Evolutionary conservation across 768 basidiomycete species (phyloP), one percentile per base, ranked within the genome.

Genomic region (Suillus luteus): DNA sequence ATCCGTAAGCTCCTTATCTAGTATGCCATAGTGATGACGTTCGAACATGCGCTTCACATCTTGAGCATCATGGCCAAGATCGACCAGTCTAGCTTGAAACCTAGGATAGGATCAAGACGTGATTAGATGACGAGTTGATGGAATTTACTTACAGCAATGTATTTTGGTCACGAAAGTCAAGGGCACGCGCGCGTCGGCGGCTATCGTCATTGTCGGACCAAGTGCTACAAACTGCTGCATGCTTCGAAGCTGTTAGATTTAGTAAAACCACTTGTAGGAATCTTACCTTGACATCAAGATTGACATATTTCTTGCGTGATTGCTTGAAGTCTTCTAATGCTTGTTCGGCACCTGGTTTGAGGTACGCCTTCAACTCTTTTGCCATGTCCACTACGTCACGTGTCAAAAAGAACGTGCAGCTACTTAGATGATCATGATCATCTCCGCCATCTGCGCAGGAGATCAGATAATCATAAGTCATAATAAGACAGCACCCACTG

Each of bases 401-500:
- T 27, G 64, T 66, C 78, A 77, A 79, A 65, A 73, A 79, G 41
- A 70, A 78, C 38, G 68, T 67, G 58, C 74, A 76, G 15, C 52
- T 27, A 27, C 27, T 27, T 27, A 27, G 68, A 62, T 72, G 71
- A 2, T 70, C 46, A 35, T 35, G 5, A 35, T 7, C 24, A 70
- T 72, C 71, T 9, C 69, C 72, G 22, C 73, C 71, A 27, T 72
- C 77, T 79, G 62, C 11, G 14, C n/a, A 31, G 35, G 19, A 17
- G 14, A 22, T 64, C 5, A 64, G 59, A 31, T 33, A 55, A 9
- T 59, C 37, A 44, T 10, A 35, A 15, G 46, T 24, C 14, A 37
- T 55, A 40, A 35, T 7, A 33, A 51, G 40, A 40, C 17, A 22
- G n/a, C 51, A 54, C 66, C 46, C 55, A 79, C 78, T 57, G 37